Base-by-base conservation (phyloP, 768 basidiomycete genomes). In the Leccinum boreale region DNA sequence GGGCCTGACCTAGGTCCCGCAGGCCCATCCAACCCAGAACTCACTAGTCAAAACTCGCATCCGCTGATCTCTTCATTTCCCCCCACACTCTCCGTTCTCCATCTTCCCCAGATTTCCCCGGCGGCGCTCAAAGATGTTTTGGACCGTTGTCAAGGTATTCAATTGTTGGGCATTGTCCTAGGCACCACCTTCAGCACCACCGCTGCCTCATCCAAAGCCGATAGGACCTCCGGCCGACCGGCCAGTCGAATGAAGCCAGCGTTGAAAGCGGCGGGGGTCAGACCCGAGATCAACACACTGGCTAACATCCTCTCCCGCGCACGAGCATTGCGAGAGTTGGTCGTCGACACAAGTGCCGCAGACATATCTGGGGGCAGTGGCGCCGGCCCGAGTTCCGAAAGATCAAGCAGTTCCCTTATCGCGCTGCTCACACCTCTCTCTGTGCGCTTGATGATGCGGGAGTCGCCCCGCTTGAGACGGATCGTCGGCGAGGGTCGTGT, bases 401-500 rank as follows among this genome's bases (percentile, higher is more conserved):
- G 49, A 9, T 8, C 53, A 23, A 47, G 50, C 2, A 54, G 14
- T 14, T 10, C 51, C 14, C 56, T 57, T 1, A 26, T 26, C 59
- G 60, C 50, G 73, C 77, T 58, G 56, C 74, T 57, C 82, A 82
- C 67, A 60, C 77, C 33, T 63, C 66, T 4, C 78, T 80, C 64
- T 67, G 76, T 51, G 68, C 77, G 35, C 74, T 71, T 52, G 69
- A 74, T 71, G 36, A 71, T 86, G 69, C 79, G 82, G 72, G 63
- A 65, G 29, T 59, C 63, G 4, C 60, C 70, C 3, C 73, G 62
- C 21, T 68, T 88, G 47, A 71, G 68, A 46, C 80, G 74, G 54
- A 72, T 87, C 45, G 72, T 84, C 12, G 79, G 77, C 19, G 79
- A 78, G 57, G 75, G 77, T 17, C 74, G 83, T 39, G 65, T 80